Evolutionary conservation across 2,329 filamentous ascomycete genomes (phyloP), one percentile per base, ranked within the genome.

Genomic region (Metarhizium brunneum): DNA sequence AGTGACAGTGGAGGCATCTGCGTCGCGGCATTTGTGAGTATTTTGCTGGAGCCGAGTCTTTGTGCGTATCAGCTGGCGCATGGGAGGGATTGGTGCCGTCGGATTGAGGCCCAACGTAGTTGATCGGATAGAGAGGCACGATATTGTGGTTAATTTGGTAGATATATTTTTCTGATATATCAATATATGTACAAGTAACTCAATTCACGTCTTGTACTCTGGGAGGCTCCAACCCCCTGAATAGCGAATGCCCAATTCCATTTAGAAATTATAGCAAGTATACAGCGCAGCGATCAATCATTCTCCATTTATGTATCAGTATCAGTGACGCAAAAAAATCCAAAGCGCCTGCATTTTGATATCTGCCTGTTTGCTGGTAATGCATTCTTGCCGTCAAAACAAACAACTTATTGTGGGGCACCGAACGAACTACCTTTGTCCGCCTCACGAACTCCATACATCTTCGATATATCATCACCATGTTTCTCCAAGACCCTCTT

Each of bases 1-100:
- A 95, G 90, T 66, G 94, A 97, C 68, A 94, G 89, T 45, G 92
- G 76, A 0, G 92, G 94, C 0, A 95, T 97, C 38, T 96, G 90
- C 66, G 79, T 95, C 13, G 92, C 92, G 0, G 90, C 90, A 0
- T 84, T 97, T 51, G 64, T 96, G 10, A 86, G 91, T 45, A 92
- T 96, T 79, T 78, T 76, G 2, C 78, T 96, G 69, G 92, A 97
- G 73, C 84, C 88, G 1, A 80, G 82, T 68, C 72, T 97, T 29
- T 99, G 94, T 69, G 78, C 80, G 50, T 95, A 88, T 80, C 92
- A 97, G 71, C 88, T 95, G 29, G 71, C 71, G n/a, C 85, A 86
- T 62, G 92, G 92, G 3, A 79, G 89, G 61, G 82, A 88, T 57
- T 92, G 82, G 77, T 92, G 88, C 65, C 80, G 76, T 58, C 75